These are phyloP conservation scores for Nicotiana noctiflora DNA, from an alignment of 257 asterid species.

Conservation along the genomic window DNA sequence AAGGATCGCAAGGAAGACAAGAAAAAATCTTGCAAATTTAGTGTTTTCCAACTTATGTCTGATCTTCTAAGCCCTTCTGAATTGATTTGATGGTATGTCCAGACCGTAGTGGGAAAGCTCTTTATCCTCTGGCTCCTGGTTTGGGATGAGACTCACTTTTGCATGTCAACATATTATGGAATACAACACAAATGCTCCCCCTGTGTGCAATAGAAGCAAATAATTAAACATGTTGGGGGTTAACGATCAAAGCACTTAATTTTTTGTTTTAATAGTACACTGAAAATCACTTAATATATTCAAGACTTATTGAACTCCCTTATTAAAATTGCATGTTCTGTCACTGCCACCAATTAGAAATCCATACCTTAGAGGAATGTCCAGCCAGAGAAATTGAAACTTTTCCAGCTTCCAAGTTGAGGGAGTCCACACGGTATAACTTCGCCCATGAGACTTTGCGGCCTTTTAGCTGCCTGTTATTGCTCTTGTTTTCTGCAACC, in stretches of 20 bases:
- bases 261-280: no score
- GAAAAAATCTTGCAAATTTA: constrained; percentile 32
- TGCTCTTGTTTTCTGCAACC: neutral
- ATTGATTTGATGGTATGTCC: constrained; percentile 38
- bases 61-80: constrained; percentile 39
- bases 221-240: no score
- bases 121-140: constrained; percentile 57
- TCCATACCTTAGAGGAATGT: constrained; percentile 19
- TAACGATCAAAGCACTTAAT: no score
- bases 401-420: constrained; percentile 36
- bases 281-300: no score
- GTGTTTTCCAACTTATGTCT: constrained; percentile 48
- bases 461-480: constrained; percentile 8
- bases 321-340: no score
- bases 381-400: constrained; percentile 8
- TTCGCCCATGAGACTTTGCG: constrained; percentile 34
- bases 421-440: constrained; percentile 37
- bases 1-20: constrained; percentile 52
- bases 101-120: constrained; percentile 50
- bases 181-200: constrained; percentile 76
- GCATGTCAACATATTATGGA: constrained; percentile 70
- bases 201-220: constrained; percentile 18
- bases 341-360: no score
- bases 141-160: constrained; percentile 58
- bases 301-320: no score